Conservation (phyloP, 1,284 basidiomycete genomes). For the Anthracocystis panici-leucophaei region DNA sequence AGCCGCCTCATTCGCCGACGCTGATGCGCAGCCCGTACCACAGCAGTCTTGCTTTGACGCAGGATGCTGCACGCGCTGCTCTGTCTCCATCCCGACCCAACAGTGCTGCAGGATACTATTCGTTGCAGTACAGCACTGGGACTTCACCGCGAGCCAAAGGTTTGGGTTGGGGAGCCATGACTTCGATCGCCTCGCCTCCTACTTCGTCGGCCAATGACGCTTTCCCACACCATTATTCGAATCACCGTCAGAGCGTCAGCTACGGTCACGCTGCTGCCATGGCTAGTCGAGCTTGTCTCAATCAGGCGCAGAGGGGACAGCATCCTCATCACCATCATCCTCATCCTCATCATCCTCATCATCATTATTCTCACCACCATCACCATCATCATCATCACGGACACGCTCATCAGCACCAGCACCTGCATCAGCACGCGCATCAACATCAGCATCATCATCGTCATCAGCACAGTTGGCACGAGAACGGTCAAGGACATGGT, state of each 20-base stretch:
- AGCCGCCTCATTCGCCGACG: conserved; percentile 42
- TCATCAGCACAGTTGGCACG: conserved; percentile 29
- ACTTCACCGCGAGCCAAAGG: conserved; percentile 59
- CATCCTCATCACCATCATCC: conserved; percentile 19
- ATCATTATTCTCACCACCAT: conserved; percentile 21
- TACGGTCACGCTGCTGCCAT: conserved; percentile 48
- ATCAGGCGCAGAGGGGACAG: conserved; percentile 18
- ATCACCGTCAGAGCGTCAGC: conserved; percentile 44
- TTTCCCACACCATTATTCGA: conserved; percentile 7
- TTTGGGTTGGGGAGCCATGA: conserved; percentile 61
- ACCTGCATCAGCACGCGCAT: conserved; percentile 26
- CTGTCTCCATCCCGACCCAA: conserved; percentile 42
- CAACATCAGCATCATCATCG: conserved; percentile 21
- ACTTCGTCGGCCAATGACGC: conserved; percentile 7
- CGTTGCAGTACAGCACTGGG: conserved; percentile 37
- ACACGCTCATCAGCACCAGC: conserved; percentile 13
- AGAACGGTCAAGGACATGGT: conserved; percentile 20
- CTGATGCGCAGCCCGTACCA: conserved; percentile 47
- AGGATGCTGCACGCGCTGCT: conserved; percentile 42
- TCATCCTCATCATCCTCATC: conserved; percentile 35
- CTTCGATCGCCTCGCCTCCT: conserved; percentile 45
- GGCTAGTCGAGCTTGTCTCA: conserved; percentile 19
- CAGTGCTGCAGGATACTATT: conserved; percentile 41
- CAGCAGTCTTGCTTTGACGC: conserved; percentile 43
- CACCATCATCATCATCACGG: conserved; percentile 31